phyloP scores from a whole-genome alignment of 2,329 filamentous ascomycete species.

The Tympanopsis confertula region DNA sequence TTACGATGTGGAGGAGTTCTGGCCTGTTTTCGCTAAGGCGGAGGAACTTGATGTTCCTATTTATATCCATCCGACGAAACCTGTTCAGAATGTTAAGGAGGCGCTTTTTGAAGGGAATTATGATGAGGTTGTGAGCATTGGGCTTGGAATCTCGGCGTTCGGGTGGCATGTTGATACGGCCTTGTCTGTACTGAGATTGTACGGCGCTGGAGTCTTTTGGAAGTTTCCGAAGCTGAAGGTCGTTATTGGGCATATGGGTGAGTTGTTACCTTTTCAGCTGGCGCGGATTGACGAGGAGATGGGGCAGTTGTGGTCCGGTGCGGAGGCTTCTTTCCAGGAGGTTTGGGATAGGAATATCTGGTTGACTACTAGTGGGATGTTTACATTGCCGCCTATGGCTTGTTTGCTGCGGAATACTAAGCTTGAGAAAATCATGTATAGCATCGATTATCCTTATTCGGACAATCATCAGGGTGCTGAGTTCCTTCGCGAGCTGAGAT shows the following conservation, averaged over 20 bases:
- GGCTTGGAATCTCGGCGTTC: conserved; percentile 27
- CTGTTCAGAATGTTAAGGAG: conserved; percentile 14
- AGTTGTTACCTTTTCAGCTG: conserved; percentile 41
- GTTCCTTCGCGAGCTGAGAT: conserved; percentile 33
- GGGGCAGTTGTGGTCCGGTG: conserved; percentile 14
- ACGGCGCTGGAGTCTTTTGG: conserved; percentile 41
- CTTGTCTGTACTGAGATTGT: conserved; percentile 35
- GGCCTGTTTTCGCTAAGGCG: conserved; percentile 25
- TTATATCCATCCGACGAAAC: conserved; percentile 26
- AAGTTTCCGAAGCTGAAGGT: conserved; percentile 38
- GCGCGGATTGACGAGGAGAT: conserved; percentile 25
- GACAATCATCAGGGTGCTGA: conserved; percentile 31
- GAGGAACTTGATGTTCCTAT: conserved; percentile 27
- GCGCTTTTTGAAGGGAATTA: conserved; percentile 16
- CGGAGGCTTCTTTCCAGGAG: conserved; percentile 24
- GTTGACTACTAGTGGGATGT: conserved; percentile 43
- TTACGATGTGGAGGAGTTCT: conserved; percentile 29
- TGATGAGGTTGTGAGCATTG: conserved; percentile 10
- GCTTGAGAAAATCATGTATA: conserved; percentile 40
- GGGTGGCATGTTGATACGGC: conserved; percentile 39
- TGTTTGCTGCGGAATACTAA: conserved; percentile 28
- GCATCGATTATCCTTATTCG: conserved; percentile 44
- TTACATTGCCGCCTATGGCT: conserved; percentile 32
- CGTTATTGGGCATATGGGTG: conserved; percentile 38
- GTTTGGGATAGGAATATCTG: conserved; percentile 45